Evolutionary conservation across 2,329 filamentous ascomycete species (phyloP).

Genomic region (Aspergillus hortae): DNA sequence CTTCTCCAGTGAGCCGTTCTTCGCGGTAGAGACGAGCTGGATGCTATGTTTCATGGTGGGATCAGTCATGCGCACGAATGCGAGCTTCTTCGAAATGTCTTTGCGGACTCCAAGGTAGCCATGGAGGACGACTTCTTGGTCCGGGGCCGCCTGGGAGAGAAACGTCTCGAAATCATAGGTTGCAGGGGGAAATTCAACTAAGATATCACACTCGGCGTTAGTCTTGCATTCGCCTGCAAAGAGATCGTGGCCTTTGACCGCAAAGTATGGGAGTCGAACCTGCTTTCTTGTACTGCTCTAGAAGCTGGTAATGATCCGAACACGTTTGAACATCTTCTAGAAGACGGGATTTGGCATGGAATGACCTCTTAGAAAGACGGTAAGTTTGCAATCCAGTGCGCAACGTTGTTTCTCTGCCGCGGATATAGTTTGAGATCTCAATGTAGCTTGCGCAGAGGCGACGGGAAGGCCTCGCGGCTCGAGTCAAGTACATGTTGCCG

Average conservation of each 20-base stretch:
- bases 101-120: conserved; percentile 70
- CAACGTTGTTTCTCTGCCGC: conserved; percentile 16
- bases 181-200: conserved; percentile 47
- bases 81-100: conserved; percentile 65
- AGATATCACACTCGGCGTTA: neutral
- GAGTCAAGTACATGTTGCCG: conserved; percentile 21
- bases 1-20: conserved; percentile 34
- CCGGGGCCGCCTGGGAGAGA: conserved; percentile 26
- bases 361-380: conserved; percentile 11
- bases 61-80: conserved; percentile 62
- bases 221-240: neutral
- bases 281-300: conserved; percentile 45
- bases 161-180: conserved; percentile 40
- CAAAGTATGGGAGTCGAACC: conserved; percentile 22
- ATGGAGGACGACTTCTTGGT: conserved; percentile 52
- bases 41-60: conserved; percentile 44
- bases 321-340: conserved; percentile 16
- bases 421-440: conserved; percentile 36
- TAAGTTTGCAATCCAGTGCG: conserved; percentile 6
- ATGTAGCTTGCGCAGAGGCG: conserved; percentile 34
- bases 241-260: neutral
- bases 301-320: conserved; percentile 20
- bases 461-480: conserved; percentile 20
- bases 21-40: conserved; percentile 48
- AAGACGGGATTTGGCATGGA: conserved; percentile 20